Base-by-base conservation (phyloP, 768 basidiomycete genomes). In the Lactarius psammicola region DNA sequence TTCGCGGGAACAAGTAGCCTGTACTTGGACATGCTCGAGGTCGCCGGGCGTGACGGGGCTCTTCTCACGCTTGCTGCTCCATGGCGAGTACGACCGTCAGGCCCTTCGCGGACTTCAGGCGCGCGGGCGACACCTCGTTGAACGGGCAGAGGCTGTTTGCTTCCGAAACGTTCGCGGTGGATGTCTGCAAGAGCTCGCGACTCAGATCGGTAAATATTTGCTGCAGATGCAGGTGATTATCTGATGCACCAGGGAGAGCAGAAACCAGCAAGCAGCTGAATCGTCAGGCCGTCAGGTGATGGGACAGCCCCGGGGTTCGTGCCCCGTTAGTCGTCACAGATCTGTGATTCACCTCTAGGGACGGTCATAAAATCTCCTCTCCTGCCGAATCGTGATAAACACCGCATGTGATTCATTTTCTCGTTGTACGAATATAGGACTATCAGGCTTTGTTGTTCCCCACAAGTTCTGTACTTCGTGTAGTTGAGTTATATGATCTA, bases 11-110 rank as follows among this genome's bases (percentile, higher is more conserved):
- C 33, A 18, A 33, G 23, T 0, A 51, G 44, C 10, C 56, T 59
- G 11, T 68, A 30, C 55, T 68, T 65, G 67, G 65, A 68, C 28
- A 66, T n/a, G 8, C 60, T 11, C 15, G 40, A 63, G 20, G 15
- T 1, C 15, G 28, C 49, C 40, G n/a, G 26, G 10, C 61, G 40
- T 6, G 66, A 67, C 20, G 66, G 66, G 15, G 51, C 62, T 3
- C 33, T 63, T 4, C 51, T 63, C 4, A 7, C 11, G n/a, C 51
- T 67, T 0, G 34, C 26, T 15, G 20, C 26, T 34, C 20, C 31
- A 62, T 59, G 31, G 26, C 63, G 1, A 55, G 18, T 40, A 67
- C 57, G 51, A 67, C 57, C 26, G 56, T 59, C 2, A 46, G 53
- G 33, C 61, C 59, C 7, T 51, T 67, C 28, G 33, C 60, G 31